phyloP scores from a whole-genome alignment of 2,329 filamentous ascomycete species.

The Cladobotryum protrusum region DNA sequence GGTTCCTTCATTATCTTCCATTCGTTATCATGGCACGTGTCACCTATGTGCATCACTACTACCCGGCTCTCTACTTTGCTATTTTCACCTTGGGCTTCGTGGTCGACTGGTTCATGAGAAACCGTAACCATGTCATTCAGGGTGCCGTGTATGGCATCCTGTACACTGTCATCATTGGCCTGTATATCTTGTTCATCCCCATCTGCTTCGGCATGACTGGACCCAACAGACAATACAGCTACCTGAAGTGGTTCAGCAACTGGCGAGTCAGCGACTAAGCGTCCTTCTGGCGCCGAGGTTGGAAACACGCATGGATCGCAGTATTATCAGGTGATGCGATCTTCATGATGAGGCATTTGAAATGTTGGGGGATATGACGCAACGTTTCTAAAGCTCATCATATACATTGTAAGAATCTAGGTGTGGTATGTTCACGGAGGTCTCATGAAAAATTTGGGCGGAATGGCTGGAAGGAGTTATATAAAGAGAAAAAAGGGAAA shows the following conservation, averaged over 20 bases:
- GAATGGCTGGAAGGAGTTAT: slow-evolving; percentile 1
- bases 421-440: slow-evolving; percentile 12
- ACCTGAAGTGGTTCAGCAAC: slow-evolving; percentile 86
- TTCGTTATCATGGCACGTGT: slow-evolving; percentile 98
- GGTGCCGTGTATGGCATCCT: slow-evolving; percentile 65
- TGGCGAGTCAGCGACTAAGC: slow-evolving; percentile 72
- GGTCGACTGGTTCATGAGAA: slow-evolving; percentile 73
- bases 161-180: slow-evolving; percentile 67
- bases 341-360: not conserved
- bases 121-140: slow-evolving; percentile 57
- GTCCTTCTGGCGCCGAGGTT: not conserved
- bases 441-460: slow-evolving; percentile 18
- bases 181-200: slow-evolving; percentile 86
- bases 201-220: slow-evolving; percentile 97
- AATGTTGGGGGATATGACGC: too few species aligned
- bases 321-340: not conserved
- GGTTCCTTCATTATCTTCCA: slow-evolving; percentile 93
- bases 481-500: slow-evolving; percentile 15
- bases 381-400: not conserved
- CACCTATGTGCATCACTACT: slow-evolving; percentile 99
- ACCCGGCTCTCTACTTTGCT: slow-evolving; percentile 95
- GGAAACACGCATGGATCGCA: not conserved
- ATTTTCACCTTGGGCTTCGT: slow-evolving; percentile 86
- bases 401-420: slow-evolving; percentile 12
- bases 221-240: slow-evolving; percentile 72